These are phyloP conservation scores for Irpex lacteus DNA, from an alignment of 1,284 basidiomycete species.

Conservation along the genomic window DNA sequence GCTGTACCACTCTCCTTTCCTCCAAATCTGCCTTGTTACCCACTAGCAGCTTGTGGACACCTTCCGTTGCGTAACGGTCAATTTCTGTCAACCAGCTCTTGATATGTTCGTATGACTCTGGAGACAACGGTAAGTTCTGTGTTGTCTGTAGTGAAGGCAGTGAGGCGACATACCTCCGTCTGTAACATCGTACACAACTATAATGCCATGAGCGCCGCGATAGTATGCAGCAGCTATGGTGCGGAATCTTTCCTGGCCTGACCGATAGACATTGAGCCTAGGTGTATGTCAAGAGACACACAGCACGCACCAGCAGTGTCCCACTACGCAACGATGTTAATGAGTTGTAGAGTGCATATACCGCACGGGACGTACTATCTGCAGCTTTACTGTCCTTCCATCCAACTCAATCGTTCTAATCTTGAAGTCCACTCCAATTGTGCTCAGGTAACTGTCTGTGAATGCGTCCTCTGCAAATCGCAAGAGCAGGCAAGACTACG, in stretches of 20 bases:
- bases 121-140: not conserved
- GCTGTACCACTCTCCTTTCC: slow-evolving; percentile 98
- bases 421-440: slow-evolving; percentile 99
- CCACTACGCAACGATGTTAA: slow-evolving; percentile 57
- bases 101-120: slow-evolving; percentile 97
- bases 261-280: slow-evolving; percentile 2
- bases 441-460: slow-evolving; percentile 98
- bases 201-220: slow-evolving; percentile 94
- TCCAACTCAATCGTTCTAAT: slow-evolving; percentile 99
- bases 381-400: slow-evolving; percentile 99
- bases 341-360: too few species aligned
- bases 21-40: slow-evolving; percentile 98
- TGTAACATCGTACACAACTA: slow-evolving; percentile 99
- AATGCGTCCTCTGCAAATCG: slow-evolving; percentile 99
- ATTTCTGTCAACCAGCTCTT: slow-evolving; percentile 99
- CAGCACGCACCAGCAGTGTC: slow-evolving; percentile 79
- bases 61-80: slow-evolving; percentile 98
- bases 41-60: slow-evolving; percentile 96
- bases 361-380: slow-evolving; percentile 77
- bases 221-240: slow-evolving; percentile 98
- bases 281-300: not conserved
- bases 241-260: slow-evolving; percentile 94
- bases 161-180: slow-evolving; percentile 73
- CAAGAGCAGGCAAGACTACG: slow-evolving; percentile 92
- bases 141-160: slow-evolving; percentile 12